Evolutionary conservation across 1,284 basidiomycete genomes (phyloP), one percentile per base, ranked within the genome.

Genomic region (Apiotrichum mycotoxinovorans): DNA sequence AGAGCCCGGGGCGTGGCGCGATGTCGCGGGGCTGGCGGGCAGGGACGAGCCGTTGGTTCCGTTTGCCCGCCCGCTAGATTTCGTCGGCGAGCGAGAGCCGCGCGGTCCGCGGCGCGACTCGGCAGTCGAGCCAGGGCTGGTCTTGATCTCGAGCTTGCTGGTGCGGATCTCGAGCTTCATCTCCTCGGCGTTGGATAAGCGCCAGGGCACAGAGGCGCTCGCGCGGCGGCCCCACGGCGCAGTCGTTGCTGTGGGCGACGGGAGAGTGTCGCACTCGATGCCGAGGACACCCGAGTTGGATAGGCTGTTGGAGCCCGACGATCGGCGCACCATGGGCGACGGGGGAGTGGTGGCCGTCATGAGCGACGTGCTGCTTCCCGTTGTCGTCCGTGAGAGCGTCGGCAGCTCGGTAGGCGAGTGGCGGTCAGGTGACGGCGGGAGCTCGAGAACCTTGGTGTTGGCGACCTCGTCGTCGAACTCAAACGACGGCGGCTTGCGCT

Each of bases 301-400:
- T 11, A 41, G 3, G 23, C 43, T 33, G 22, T 52, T 54, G n/a
- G 54, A 12, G 22, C 49, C 52, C 0, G 51, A 55, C 3, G 54
- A 40, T 20, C 60, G 54, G 34, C 60, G 51, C 27, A 44, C 41
- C 23, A 34, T 10, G 3, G 52, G 40, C 14, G 48, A 43, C 2
- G 46, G 35, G 2, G 52, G 51, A 3, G 48, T 54, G 14, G 54
- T 26, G 2, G 60, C 52, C 1, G 50, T 49, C 30, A 35, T 34
- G 12, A 56, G 40, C 17, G 54, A 53, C 20, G 38, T 43, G 50
- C 52, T 57, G 52, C 56, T 58, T 10, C 54, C 48, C 0, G 60
- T 62, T 14, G 57, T 58, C 7, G 60, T 47, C 44, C 60, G 57
- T 15, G 60, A 58, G 10, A 62, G 52, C 11, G 56, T 40, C 15